Conservation (phyloP, 202 grass and related monocot species). For the Hordeum pubiflorum region DNA sequence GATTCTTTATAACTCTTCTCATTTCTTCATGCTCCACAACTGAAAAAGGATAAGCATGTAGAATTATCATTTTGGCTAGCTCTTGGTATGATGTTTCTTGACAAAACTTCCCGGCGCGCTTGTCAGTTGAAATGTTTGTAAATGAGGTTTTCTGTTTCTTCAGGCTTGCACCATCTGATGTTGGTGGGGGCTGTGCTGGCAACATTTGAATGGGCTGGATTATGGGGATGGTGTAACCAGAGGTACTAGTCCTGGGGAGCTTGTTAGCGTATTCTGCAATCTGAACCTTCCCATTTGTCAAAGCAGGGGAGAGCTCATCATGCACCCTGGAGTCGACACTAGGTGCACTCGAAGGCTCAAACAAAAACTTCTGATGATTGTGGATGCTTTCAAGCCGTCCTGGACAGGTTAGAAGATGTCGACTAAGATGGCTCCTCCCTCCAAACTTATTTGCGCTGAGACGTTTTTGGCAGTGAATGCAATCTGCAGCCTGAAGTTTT, state of each 20-base stretch:
- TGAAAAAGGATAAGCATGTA: conserved; percentile 44
- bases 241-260: conserved; percentile 19
- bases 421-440: conserved; percentile 49
- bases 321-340: conserved; percentile 27
- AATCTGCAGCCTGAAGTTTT: conserved; percentile 46
- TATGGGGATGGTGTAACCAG: conserved; percentile 8
- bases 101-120: conserved; percentile 23
- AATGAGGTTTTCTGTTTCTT: conserved; percentile 34
- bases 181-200: background rate
- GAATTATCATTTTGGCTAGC: conserved; percentile 39
- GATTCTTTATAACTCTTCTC: conserved; percentile 35
- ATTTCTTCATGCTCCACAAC: conserved; percentile 54
- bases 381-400: conserved; percentile 16
- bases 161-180: conserved; percentile 22
- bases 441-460: conserved; percentile 51
- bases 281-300: conserved; percentile 50
- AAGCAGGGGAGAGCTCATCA: conserved; percentile 46
- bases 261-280: conserved; percentile 39
- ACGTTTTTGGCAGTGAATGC: conserved; percentile 46
- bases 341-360: conserved; percentile 29
- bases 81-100: conserved; percentile 37
- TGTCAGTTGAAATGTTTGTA: conserved; percentile 12
- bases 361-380: conserved; percentile 13
- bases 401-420: conserved; percentile 47
- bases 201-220: conserved; percentile 34